These are phyloP conservation scores for Capsicum baccatum DNA, from an alignment of 257 asterid genomes.

Conservation along the genomic window DNA sequence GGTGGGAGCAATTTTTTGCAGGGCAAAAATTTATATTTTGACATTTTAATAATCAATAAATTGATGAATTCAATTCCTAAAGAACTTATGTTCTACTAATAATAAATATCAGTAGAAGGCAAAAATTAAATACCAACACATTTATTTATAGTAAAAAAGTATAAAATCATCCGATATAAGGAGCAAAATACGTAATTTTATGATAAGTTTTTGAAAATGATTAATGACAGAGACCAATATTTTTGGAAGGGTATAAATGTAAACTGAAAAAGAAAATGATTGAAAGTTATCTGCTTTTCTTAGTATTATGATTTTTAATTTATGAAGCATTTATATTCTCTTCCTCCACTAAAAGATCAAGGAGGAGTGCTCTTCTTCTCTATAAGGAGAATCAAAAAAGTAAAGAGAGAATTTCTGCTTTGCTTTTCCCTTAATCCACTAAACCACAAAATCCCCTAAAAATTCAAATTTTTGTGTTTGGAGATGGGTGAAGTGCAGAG, in stretches of 20 bases:
- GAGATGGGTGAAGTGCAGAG: slow-evolving; percentile 54
- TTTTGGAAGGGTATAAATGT: slow-evolving; percentile 12
- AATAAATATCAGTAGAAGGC: too few species aligned
- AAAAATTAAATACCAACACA: too few species aligned
- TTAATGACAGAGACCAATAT: slow-evolving; percentile 15
- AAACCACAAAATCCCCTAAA: not conserved
- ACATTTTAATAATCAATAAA: too few species aligned
- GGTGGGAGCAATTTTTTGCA: too few species aligned
- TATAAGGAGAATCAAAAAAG: slow-evolving; percentile 18
- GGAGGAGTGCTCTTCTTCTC: not conserved
- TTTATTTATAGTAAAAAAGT: too few species aligned
- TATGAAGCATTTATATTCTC: slow-evolving; percentile 1
- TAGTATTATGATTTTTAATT: not conserved
- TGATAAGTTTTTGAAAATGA: not conserved
- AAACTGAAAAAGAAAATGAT: not conserved
- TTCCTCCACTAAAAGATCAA: not conserved
- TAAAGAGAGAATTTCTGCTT: not conserved
- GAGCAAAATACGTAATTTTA: too few species aligned
- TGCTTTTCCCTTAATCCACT: not conserved
- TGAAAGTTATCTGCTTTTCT: not conserved
- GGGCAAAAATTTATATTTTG: too few species aligned
- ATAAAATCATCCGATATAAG: too few species aligned
- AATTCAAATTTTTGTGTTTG: not conserved
- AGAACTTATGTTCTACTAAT: too few species aligned
- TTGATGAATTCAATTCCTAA: too few species aligned